Conservation (phyloP, 2,329 filamentous ascomycete species). For the Emergomyces africanus region DNA sequence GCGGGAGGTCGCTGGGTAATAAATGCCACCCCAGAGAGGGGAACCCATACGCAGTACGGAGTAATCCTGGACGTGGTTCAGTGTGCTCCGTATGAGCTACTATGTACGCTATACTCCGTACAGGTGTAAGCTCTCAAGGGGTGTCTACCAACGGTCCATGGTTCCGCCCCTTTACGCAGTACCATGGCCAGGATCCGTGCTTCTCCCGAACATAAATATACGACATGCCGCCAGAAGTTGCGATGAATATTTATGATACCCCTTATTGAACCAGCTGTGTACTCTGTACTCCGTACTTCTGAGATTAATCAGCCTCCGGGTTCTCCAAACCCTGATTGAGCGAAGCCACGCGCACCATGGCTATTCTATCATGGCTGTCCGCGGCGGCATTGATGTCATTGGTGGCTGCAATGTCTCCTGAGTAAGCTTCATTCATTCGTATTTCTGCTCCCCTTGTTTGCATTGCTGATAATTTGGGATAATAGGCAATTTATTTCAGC, state of each 20-base stretch:
- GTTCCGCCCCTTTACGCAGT: not conserved
- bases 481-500: constrained; percentile 25
- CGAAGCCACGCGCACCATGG: constrained; percentile 6
- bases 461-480: not conserved
- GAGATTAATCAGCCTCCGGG: not conserved
- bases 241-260: not conserved
- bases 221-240: not conserved
- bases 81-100: too few species aligned
- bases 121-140: not conserved
- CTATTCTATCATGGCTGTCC: constrained; percentile 12
- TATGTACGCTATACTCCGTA: too few species aligned
- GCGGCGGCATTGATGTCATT: constrained; percentile 14
- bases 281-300: too few species aligned
- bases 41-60: too few species aligned
- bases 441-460: too few species aligned
- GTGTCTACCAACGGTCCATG: too few species aligned
- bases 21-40: constrained; percentile 1
- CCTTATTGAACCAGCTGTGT: not conserved
- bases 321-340: not conserved
- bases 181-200: not conserved
- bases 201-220: not conserved
- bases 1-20: not conserved
- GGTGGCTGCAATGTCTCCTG: constrained; percentile 15
- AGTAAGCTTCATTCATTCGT: constrained; percentile 8
- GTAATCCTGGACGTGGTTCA: not conserved